Conservation (phyloP, 352 stramenopile genomes). For the Globisporangium heterothallicum region DNA sequence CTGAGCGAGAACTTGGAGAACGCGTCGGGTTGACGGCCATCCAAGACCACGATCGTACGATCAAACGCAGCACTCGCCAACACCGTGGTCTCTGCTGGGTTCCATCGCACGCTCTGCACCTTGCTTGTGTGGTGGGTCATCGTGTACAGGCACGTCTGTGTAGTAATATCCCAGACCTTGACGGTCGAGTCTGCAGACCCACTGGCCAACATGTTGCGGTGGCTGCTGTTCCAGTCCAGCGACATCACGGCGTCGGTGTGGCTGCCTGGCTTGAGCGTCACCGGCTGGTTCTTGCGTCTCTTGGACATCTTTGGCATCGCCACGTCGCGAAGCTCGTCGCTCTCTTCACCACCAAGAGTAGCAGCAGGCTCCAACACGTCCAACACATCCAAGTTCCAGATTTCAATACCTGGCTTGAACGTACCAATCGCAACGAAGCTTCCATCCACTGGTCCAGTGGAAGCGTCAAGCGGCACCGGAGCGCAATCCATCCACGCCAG, state of each 20-base stretch:
- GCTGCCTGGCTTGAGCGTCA: slow-evolving; percentile 87
- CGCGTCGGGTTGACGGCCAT: slow-evolving; percentile 83
- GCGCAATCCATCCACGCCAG: slow-evolving; percentile 95
- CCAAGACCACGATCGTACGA: slow-evolving; percentile 90
- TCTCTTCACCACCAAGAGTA: slow-evolving; percentile 92
- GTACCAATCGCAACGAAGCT: slow-evolving; percentile 99
- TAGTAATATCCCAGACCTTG: slow-evolving; percentile 95
- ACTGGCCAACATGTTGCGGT: slow-evolving; percentile 97
- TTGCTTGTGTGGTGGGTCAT: slow-evolving; percentile 98
- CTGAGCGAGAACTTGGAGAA: slow-evolving; percentile 81
- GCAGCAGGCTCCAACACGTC: slow-evolving; percentile 96
- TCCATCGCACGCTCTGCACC: slow-evolving; percentile 96
- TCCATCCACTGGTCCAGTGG: slow-evolving; percentile 72
- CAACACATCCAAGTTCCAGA: slow-evolving; percentile 99
- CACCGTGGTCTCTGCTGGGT: slow-evolving; percentile 95
- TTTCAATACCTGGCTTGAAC: slow-evolving; percentile 99
- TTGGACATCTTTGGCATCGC: slow-evolving; percentile 67
- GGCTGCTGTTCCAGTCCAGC: slow-evolving; percentile 96
- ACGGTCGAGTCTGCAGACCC: slow-evolving; percentile 97
- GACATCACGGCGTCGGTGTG: slow-evolving; percentile 98
- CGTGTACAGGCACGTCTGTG: slow-evolving; percentile 91
- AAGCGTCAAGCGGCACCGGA: slow-evolving; percentile 50
- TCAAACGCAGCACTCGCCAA: slow-evolving; percentile 95
- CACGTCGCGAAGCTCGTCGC: slow-evolving; percentile 73
- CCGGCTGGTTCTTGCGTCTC: slow-evolving; percentile 66